phyloP scores from a whole-genome alignment of 768 basidiomycete genomes.

The Panus rudis region DNA sequence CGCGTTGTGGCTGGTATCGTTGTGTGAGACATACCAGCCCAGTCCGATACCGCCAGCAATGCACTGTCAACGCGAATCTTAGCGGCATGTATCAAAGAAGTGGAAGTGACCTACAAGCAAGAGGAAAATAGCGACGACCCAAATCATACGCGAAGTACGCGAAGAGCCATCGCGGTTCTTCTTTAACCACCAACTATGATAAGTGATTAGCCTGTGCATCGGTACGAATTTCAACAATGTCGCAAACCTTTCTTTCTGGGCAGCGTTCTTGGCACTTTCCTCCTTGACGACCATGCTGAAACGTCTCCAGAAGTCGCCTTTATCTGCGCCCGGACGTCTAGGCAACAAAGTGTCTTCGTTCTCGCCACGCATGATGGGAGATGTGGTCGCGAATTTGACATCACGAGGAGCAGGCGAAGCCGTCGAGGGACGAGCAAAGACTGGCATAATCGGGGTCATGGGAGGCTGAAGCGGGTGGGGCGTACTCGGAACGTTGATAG shows the following conservation, averaged over 20 bases:
- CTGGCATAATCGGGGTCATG: conserved; percentile 71
- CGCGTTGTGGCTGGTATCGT: conserved; percentile 36
- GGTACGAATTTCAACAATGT: background rate
- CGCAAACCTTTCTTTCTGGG: conserved; percentile 38
- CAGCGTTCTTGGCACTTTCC: conserved; percentile 35
- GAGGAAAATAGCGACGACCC: conserved; percentile 56
- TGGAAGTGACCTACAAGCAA: conserved; percentile 36
- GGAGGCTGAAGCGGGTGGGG: conserved; percentile 76
- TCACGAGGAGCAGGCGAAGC: conserved; percentile 29
- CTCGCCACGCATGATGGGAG: conserved; percentile 60
- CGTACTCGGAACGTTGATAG: conserved; percentile 36
- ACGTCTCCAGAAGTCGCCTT: conserved; percentile 82
- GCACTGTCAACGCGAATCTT: conserved; percentile 24
- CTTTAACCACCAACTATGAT: conserved; percentile 53
- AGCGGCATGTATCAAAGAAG: background rate
- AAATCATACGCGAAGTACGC: conserved; percentile 61
- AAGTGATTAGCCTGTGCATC: background rate
- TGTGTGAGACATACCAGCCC: conserved; percentile 53
- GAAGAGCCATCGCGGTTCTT: conserved; percentile 50
- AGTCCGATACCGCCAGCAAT: conserved; percentile 52
- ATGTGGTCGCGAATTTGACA: conserved; percentile 41
- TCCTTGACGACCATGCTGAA: conserved; percentile 80
- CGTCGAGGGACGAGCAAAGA: conserved; percentile 58
- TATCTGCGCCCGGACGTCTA: conserved; percentile 60
- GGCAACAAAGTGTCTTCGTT: conserved; percentile 64